Base-by-base conservation (phyloP, 345 rosid genomes). In the Eucalyptus regnans region DNA sequence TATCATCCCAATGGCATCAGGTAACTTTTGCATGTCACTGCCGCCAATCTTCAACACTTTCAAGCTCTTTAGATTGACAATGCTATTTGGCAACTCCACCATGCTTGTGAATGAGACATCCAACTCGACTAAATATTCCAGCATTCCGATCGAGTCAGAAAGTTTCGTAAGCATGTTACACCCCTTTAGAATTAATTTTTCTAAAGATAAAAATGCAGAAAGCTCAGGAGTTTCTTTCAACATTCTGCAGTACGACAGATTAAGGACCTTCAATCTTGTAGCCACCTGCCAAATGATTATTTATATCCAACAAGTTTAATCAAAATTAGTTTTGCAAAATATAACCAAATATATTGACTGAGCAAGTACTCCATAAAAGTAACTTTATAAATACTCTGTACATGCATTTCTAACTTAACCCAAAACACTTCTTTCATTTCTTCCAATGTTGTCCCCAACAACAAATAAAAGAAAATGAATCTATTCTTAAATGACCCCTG, bases 201-300 rank as follows among this genome's bases (percentile, higher is more conserved):
- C 44, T 37, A 71, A 71, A 7, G 81, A 71, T 17, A 18, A 8
- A 71, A 17, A 71, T 17, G 4, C 0, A 71, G 4, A 71, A 46
- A 71, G 81, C 7, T 71, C 81, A 3, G 7, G 81, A 71, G 25
- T 71, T 18, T 17, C 23, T 13, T 9, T 1, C 20, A 33, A 33
- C 12, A 5, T 1, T 0, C 0, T 0, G 2, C 41, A 33, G 1
- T 0, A 0, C 0, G 1, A 1, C 0, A 71, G 1, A 17, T 9
- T 0, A 3, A 71, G 81, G 13, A 71, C 7, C 25, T 68, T 68
- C 33, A 33, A 33, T 33, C 33, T 33, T 33, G 33, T 33, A 33
- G 33, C 33, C 33, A 33, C 33, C 33, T 33, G 33, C 2, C 33
- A 33, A 33, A 33, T 33, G 33, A 33, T 33, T 33, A 33, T 33